Conservation (phyloP, 768 basidiomycete genomes). For the Termitomyces sp. region DNA sequence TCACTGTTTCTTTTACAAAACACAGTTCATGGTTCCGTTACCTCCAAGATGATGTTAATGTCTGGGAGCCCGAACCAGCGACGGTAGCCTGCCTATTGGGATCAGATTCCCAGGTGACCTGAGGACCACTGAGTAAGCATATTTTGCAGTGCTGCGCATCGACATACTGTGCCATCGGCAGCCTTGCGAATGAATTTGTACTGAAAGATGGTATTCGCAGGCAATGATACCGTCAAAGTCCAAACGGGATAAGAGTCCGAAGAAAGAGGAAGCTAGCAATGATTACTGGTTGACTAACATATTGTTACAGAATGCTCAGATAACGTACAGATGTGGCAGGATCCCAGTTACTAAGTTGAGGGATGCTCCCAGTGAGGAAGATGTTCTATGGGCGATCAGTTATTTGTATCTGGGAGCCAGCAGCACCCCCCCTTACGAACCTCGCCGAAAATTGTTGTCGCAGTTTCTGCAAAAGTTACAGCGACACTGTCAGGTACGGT, state of each 20-base stretch:
- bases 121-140: not conserved
- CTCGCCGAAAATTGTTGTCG: constrained; percentile 54
- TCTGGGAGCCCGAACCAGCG: constrained; percentile 32
- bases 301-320: not conserved
- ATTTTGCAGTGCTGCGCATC: not conserved
- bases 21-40: constrained; percentile 11
- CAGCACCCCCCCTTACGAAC: constrained; percentile 19
- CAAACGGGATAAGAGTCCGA: constrained; percentile 50
- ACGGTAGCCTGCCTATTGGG: constrained; percentile 48
- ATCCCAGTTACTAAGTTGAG: constrained; percentile 50
- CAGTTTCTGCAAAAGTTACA: constrained; percentile 48
- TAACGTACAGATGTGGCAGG: constrained; percentile 38
- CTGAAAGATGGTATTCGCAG: constrained; percentile 42
- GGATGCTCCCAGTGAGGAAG: constrained; percentile 51
- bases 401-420: not conserved
- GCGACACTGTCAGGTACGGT: constrained; percentile 20
- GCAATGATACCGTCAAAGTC: constrained; percentile 45
- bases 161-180: constrained; percentile 40
- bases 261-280: constrained; percentile 44
- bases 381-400: constrained; percentile 40
- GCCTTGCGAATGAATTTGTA: constrained; percentile 62
- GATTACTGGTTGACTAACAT: not conserved
- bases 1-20: not conserved
- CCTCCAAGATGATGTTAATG: constrained; percentile 38
- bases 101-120: constrained; percentile 60